Evolutionary conservation across 768 basidiomycete genomes (phyloP), one percentile per base, ranked within the genome.

Genomic region (Nidularia sp.): DNA sequence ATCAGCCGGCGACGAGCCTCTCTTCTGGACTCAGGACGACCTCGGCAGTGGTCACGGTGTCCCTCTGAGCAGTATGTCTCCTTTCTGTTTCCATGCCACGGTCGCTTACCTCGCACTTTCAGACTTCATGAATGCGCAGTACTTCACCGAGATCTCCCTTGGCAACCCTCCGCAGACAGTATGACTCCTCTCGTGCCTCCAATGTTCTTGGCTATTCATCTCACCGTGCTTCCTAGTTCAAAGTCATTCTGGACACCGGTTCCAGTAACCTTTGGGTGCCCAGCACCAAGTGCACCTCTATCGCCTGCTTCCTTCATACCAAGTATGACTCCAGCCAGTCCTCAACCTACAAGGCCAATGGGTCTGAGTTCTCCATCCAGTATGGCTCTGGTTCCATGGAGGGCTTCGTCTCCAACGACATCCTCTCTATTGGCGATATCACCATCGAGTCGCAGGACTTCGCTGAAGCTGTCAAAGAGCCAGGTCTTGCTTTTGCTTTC

Each of bases 71-170:
- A 97, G 96, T 96, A 62, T 56, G 90, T 77, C 32, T n/a, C 58
- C 5, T 33, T 44, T 22, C 33, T 29, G 29, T 34, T 50, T 45
- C 39, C 32, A 43, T 7, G 22, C 8, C 13, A 22, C 18, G 0
- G 42, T 41, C 36, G 7, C 52, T 47, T 33, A 42, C 10, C 39
- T n/a, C 29, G 55, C 39, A 57, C 52, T 45, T 45, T 18, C 51
- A 97, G 95, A 98, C 77, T 98, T 92, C 73, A 85, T 95, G 85
- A 98, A 98, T 66, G 95, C 97, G 34, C 95, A 99, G 68, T 98
- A 99, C 72, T 99, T 81, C 66, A 80, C 93, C 15, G 89, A 93
- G 56, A 96, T 98, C 54, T 64, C 75, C 1, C 66, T 98, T 50
- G 96, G 96, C 12, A 79, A 75, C 0, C 96, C 96, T 18, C 80